A percentile compares a stretch with the other conserved stretches of the same genome.
phyloP scores from a whole-genome alignment of 768 basidiomycete species.

The Rhizopogon sp. region DNA sequence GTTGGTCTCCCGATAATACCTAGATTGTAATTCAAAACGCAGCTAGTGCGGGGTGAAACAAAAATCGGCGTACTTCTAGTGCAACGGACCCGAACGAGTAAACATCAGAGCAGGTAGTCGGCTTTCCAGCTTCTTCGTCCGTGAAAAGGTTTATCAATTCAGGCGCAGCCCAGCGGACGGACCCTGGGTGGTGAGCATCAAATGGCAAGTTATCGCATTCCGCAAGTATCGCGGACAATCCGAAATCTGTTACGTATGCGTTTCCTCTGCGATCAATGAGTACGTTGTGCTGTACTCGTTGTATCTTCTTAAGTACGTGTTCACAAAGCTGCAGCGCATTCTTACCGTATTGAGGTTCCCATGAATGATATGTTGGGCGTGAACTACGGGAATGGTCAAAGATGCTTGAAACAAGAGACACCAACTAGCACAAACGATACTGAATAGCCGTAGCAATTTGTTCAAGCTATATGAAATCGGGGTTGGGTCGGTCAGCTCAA shows the following conservation, averaged over 20 bases:
- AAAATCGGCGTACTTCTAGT: slow-evolving; percentile 1
- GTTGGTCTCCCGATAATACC: slow-evolving; percentile 5
- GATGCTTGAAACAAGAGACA: background rate
- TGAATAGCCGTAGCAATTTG: slow-evolving; percentile 1
- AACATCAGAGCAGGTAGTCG: background rate
- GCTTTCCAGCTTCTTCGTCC: background rate
- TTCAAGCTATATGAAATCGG: background rate
- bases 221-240: slow-evolving; percentile 1
- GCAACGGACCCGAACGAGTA: slow-evolving; percentile 5
- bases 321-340: background rate
- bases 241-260: slow-evolving; percentile 3
- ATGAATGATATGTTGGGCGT: slow-evolving; percentile 1
- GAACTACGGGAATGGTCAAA: background rate
- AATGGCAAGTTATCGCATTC: background rate
- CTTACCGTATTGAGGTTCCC: slow-evolving; percentile 6
- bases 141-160: background rate
- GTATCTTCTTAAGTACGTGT: background rate
- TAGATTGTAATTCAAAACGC: background rate
- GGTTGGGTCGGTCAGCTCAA: no score
- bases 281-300: slow-evolving; percentile 4
- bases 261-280: background rate
- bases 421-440: background rate
- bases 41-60: background rate
- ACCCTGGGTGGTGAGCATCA: background rate
- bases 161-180: slow-evolving; percentile 7